A percentile compares a stretch with the other conserved stretches of the same genome.
phyloP scores from a whole-genome alignment of 805 yeast species.

The Komagataella populi region DNA sequence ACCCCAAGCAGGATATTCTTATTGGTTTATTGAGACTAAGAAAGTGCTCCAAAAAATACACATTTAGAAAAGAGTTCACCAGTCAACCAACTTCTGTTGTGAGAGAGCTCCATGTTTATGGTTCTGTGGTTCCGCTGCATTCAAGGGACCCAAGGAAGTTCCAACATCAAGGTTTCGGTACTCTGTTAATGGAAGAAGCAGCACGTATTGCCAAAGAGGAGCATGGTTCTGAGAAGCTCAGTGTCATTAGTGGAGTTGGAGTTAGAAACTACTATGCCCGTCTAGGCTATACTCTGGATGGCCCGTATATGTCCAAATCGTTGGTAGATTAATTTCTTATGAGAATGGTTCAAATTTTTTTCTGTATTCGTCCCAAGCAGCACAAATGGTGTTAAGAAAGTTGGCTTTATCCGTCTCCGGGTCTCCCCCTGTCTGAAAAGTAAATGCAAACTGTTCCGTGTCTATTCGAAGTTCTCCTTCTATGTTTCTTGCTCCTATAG shows the following conservation, averaged over 20 bases:
- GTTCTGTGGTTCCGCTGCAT: slow-evolving; percentile 93
- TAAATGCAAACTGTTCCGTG: slow-evolving; percentile 1
- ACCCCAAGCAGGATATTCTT: slow-evolving; percentile 89
- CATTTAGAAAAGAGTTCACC: slow-evolving; percentile 81
- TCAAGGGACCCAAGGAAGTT: slow-evolving; percentile 94
- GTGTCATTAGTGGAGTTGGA: slow-evolving; percentile 96
- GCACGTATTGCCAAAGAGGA: slow-evolving; percentile 91
- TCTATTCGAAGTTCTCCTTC: slow-evolving; percentile 2
- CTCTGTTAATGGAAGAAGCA: slow-evolving; percentile 95
- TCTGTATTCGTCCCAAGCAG: slow-evolving; percentile 3
- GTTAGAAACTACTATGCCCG: slow-evolving; percentile 92
- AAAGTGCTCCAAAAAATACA: slow-evolving; percentile 77
- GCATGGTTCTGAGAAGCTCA: slow-evolving; percentile 81
- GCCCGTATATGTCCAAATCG: slow-evolving; percentile 91
- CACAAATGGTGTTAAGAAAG: not conserved
- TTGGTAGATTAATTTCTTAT: slow-evolving; percentile 5
- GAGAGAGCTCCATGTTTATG: slow-evolving; percentile 95
- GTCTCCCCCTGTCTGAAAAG: not conserved
- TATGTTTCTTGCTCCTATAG: not conserved
- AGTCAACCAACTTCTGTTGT: slow-evolving; percentile 82
- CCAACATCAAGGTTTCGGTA: slow-evolving; percentile 98
- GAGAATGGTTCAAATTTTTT: not conserved
- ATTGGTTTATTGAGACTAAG: slow-evolving; percentile 84
- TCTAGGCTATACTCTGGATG: slow-evolving; percentile 84
- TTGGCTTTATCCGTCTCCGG: not conserved